Conservation (phyloP, 2,329 filamentous ascomycete genomes). For the Claviceps capensis region DNA sequence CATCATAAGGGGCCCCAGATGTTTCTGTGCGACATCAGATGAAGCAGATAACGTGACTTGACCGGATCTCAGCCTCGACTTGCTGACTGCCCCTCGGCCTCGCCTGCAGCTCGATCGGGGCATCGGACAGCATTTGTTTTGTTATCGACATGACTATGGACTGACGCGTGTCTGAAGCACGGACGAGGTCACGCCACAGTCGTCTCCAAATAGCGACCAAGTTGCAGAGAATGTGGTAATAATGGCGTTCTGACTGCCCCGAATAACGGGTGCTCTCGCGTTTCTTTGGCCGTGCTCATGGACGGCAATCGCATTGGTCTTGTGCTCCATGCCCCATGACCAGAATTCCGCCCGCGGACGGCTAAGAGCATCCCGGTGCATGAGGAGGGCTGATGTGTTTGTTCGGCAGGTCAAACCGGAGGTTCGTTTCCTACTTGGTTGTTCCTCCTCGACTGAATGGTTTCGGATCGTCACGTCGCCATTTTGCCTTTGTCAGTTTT, state of each 20-base stretch:
- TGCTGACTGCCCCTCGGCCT: neutral
- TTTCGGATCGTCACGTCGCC: neutral
- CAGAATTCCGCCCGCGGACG: slow-evolving; percentile 2
- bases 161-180: neutral
- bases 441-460: neutral
- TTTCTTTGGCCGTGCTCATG: neutral
- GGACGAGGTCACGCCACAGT: neutral
- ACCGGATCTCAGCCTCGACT: no score
- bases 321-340: neutral
- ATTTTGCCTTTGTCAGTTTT: neutral
- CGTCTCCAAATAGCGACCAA: neutral
- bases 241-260: neutral
- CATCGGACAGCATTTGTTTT: neutral
- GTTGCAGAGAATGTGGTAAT: neutral
- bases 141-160: neutral
- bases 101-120: neutral
- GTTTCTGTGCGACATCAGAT: neutral
- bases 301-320: neutral
- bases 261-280: neutral
- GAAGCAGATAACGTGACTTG: neutral
- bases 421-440: neutral
- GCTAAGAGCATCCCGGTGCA: slow-evolving; percentile 3
- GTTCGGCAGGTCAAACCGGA: neutral
- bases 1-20: neutral
- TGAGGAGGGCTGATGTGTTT: neutral